Conservation (phyloP, 352 stramenopile species). For the Phytophthora macrochlamydospora region DNA sequence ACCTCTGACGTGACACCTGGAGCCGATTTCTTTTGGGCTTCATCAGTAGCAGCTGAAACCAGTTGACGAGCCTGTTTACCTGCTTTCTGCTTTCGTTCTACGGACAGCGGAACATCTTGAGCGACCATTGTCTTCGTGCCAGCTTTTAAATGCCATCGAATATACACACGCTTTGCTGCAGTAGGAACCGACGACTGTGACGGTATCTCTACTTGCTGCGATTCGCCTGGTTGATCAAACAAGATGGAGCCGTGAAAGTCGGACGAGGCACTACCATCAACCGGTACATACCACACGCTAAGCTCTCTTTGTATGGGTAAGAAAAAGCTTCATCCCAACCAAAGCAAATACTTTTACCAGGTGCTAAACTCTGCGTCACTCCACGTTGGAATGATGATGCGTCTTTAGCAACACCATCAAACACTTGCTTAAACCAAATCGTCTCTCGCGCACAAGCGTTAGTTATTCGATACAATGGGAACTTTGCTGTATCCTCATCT, state of each 20-base stretch:
- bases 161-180: conserved; percentile 47
- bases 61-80: conserved; percentile 68
- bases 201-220: conserved; percentile 67
- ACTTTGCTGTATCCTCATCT: conserved; percentile 63
- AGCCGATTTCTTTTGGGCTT: conserved; percentile 11
- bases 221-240: conserved; percentile 75
- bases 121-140: conserved; percentile 85
- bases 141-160: conserved; percentile 85
- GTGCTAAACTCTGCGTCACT: conserved; percentile 68
- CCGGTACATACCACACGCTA: conserved; percentile 57
- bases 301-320: conserved; percentile 69
- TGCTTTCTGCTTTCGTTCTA: conserved; percentile 38
- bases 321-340: conserved; percentile 89
- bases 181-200: conserved; percentile 33
- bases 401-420: conserved; percentile 71
- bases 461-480: conserved; percentile 80
- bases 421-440: conserved; percentile 84
- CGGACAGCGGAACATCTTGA: conserved; percentile 62
- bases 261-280: conserved; percentile 38
- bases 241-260: conserved; percentile 58
- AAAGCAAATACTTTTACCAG: conserved; percentile 77
- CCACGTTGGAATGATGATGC: conserved; percentile 52
- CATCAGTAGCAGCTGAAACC: conserved; percentile 22
- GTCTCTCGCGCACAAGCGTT: conserved; percentile 74
- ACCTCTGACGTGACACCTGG: conserved; percentile 57